Evolutionary conservation across 345 rosid genomes (phyloP).

Genomic region (Dovyalis caffra): DNA sequence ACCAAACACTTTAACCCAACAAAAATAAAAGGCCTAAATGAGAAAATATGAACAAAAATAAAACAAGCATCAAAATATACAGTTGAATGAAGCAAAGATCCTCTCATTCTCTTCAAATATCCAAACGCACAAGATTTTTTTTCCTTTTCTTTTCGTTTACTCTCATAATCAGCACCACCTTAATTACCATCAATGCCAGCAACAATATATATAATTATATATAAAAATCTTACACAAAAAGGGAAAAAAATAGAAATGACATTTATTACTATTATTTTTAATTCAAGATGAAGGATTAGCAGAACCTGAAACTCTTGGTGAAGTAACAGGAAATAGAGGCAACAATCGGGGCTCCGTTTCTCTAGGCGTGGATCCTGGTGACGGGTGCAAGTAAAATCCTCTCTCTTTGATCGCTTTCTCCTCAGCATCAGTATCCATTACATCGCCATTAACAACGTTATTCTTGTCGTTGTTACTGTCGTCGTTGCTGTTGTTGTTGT

Average conservation of each 20-base stretch:
- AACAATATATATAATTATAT: conserved; percentile 22
- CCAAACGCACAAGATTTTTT: conserved; percentile 30
- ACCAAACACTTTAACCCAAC: conserved; percentile 5
- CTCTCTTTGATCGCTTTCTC: conserved; percentile 83
- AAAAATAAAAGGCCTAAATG: background rate
- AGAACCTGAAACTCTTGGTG: conserved; percentile 79
- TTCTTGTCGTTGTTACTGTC: background rate
- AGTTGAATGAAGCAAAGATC: conserved; percentile 39
- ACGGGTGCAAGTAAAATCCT: conserved; percentile 85
- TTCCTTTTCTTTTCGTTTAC: conserved; percentile 6
- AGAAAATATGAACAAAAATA: background rate
- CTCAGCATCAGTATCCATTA: conserved; percentile 45
- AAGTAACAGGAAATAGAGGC: conserved; percentile 85
- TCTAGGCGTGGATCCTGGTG: conserved; percentile 79
- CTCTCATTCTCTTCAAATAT: conserved; percentile 32
- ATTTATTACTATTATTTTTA: background rate
- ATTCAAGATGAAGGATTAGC: conserved; percentile 42
- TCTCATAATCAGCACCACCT: conserved; percentile 21
- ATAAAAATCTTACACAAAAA: conserved; percentile 38
- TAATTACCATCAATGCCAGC: conserved; percentile 26
- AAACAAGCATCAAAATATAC: conserved; percentile 20
- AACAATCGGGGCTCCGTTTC: conserved; percentile 75
- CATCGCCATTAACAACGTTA: conserved; percentile 8
- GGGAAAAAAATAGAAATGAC: background rate
- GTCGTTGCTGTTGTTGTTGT: background rate